Base-by-base conservation (phyloP, 2,329 filamentous ascomycete genomes). In the Neofusicoccum ribis region DNA sequence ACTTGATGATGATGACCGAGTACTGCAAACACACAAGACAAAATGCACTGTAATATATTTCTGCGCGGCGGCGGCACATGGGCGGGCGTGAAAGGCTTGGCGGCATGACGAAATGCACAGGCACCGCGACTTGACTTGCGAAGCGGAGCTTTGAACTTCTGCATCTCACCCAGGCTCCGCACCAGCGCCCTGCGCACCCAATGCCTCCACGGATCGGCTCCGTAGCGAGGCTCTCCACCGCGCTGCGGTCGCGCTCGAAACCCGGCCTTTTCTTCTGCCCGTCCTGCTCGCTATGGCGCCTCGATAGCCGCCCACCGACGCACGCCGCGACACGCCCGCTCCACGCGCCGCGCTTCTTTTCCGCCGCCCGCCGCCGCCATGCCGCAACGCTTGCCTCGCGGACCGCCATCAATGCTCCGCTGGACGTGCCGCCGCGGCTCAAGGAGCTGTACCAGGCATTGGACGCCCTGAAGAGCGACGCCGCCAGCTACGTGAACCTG, bases 401-500 rank as follows among this genome's bases (percentile, higher is more conserved):
- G 5, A 83, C 85, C 6, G 80, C 83, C 9, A 81, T 87, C 68
- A 85, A 85, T 72, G 81, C 82, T 14, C 81, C 80, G 7, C 81
- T 81, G 37, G 82, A 81, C 31, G 81, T 88, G 2, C 85, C 86
- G 0, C 70, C 79, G n/a, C 75, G 74, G 23, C 82, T 84, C 68
- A 77, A 78, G 64, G 84, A 89, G 69, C 84, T 92, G 5, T 82
- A 89, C 67, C 77, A 82, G 49, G 81, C 86, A 2, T 80, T 93
- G 0, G 75, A 82, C 1, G 83, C 85, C 23, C 81, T 94, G 2
- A 84, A 90, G 70, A 85, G 84, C 60, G 80, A 85, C 56, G 86
- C 87, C 1, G 83, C 86, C 27, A 84, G 82, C 65, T 84, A 88
- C 70, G 83, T 91, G 62, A 90, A 90, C 71, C 82, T 89, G n/a